Evolutionary conservation across 176 grass and related monocot genomes (phyloP).

Genomic region (Eragrostis curvula): DNA sequence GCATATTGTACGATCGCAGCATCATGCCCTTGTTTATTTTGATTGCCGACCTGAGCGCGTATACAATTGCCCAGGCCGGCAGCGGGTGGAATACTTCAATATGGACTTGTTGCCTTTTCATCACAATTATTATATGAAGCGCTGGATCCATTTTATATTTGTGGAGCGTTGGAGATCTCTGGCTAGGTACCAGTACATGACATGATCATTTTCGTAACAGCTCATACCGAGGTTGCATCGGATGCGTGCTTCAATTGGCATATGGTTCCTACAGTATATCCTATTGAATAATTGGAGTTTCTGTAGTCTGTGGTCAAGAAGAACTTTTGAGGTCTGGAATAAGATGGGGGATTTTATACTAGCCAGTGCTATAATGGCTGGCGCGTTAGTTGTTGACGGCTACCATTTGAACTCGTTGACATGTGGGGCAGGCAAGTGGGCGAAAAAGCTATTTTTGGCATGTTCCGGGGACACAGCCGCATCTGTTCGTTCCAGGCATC

Average conservation of each 20-base stretch:
- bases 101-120: background rate
- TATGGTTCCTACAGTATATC: background rate
- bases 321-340: background rate
- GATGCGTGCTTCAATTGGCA: background rate
- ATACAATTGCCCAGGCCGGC: background rate
- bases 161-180: background rate
- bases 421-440: constrained; percentile 4
- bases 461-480: background rate
- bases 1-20: background rate
- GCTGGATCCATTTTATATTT: background rate
- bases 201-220: background rate
- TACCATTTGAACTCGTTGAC: background rate
- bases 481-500: too few relatives aligned
- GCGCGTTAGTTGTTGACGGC: background rate
- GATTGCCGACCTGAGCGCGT: background rate
- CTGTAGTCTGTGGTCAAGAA: background rate
- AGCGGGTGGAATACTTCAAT: background rate
- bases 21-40: background rate
- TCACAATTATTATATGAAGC: background rate
- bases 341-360: too few relatives aligned
- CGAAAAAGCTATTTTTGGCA: constrained; percentile 32
- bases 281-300: background rate
- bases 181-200: too few relatives aligned
- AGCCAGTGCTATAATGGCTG: background rate
- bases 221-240: background rate